These are phyloP conservation scores for Eucalyptus regnans DNA, from an alignment of 345 rosid genomes.

Conservation along the genomic window DNA sequence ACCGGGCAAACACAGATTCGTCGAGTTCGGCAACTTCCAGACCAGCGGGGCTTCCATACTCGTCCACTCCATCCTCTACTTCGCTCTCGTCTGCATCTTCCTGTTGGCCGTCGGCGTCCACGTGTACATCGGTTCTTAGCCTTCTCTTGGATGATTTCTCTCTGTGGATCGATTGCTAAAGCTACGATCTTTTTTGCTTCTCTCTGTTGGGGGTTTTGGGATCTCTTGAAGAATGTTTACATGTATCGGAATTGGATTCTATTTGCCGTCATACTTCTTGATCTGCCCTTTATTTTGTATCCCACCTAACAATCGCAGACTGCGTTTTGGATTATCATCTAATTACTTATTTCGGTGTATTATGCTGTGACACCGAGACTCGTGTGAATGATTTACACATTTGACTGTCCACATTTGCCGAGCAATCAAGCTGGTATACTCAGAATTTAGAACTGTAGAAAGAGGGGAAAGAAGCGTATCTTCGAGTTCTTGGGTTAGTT, in stretches of 20 bases:
- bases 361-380: not conserved
- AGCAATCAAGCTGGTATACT: not conserved
- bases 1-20: conserved; percentile 36
- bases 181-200: not conserved
- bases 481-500: not conserved
- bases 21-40: conserved; percentile 87
- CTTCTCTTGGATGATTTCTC: not conserved
- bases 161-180: not conserved
- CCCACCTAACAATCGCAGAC: not conserved
- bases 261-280: not conserved
- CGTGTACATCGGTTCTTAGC: conserved; percentile 37
- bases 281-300: not conserved
- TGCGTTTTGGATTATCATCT: not conserved
- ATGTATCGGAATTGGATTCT: not conserved
- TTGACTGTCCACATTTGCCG: not conserved
- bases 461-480: not conserved
- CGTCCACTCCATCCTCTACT: conserved; percentile 69
- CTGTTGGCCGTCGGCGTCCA: conserved; percentile 76
- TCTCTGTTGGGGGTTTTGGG: not conserved
- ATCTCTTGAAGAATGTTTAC: not conserved
- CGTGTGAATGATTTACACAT: not conserved
- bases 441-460: not conserved
- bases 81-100: conserved; percentile 75
- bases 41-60: conserved; percentile 80
- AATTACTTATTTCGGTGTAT: not conserved